phyloP scores from a whole-genome alignment of 345 rosid genomes.

The Pelargonium nanum region DNA sequence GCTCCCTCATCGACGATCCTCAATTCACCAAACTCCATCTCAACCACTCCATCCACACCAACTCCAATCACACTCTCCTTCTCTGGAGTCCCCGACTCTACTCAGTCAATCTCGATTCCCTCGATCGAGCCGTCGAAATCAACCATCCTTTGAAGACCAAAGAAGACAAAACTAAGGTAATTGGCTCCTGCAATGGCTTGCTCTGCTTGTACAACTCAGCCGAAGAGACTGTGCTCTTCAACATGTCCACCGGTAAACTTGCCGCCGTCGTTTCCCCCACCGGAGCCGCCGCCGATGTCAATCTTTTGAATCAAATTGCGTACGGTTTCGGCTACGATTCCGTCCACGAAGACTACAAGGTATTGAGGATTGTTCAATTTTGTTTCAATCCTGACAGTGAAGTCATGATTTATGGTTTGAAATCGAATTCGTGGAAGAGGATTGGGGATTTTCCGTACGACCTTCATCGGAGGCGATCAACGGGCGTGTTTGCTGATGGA shows the following conservation, averaged over 20 bases:
- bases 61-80: neutral
- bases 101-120: conserved; percentile 3
- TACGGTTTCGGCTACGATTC: neutral
- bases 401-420: conserved; percentile 1
- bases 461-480: neutral
- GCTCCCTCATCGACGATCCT: conserved; percentile 1
- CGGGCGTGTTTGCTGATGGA: neutral
- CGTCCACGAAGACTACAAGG: neutral
- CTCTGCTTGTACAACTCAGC: conserved; percentile 15
- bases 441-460: neutral
- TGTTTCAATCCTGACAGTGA: neutral
- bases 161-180: neutral
- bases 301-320: neutral
- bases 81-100: neutral
- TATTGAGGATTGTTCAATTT: neutral
- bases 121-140: neutral
- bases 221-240: conserved; percentile 11
- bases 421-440: conserved; percentile 2
- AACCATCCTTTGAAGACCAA: conserved; percentile 15
- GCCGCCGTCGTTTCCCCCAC: neutral
- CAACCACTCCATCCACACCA: neutral
- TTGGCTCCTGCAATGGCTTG: conserved; percentile 16
- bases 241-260: conserved; percentile 10
- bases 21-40: conserved; percentile 8
- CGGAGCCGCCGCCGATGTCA: neutral